phyloP scores from a whole-genome alignment of 2,329 filamentous ascomycete species.

The Massarina eburnea region DNA sequence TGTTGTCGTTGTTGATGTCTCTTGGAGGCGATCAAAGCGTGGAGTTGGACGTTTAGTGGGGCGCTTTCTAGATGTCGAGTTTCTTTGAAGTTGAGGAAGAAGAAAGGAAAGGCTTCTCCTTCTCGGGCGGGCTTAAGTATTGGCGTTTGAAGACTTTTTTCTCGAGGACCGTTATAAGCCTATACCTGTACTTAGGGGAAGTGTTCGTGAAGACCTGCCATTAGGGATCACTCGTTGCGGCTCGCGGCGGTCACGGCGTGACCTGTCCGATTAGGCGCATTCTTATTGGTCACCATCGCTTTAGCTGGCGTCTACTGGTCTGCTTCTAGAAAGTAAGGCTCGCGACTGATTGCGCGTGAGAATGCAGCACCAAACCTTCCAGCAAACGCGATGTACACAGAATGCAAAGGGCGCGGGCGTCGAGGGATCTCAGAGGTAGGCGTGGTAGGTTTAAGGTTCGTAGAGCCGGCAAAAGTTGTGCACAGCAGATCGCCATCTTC shows the following conservation, averaged over 20 bases:
- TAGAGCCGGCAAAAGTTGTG: slow-evolving; percentile 4
- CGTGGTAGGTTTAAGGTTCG: neutral
- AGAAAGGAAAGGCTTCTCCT: neutral
- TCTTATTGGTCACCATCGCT: neutral
- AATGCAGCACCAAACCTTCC: neutral
- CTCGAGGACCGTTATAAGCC: slow-evolving; percentile 10
- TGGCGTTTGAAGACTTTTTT: slow-evolving; percentile 5
- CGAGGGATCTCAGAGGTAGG: neutral
- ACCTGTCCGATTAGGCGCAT: neutral
- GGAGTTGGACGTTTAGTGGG: slow-evolving; percentile 6
- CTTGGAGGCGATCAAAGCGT: slow-evolving; percentile 1
- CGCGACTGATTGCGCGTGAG: slow-evolving; percentile 1
- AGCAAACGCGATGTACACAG: neutral
- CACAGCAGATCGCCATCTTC: neutral
- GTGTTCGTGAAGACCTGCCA: slow-evolving; percentile 12
- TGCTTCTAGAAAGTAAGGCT: slow-evolving; percentile 1
- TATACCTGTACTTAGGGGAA: slow-evolving; percentile 14
- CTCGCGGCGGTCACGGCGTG: slow-evolving; percentile 8
- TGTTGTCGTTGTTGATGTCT: neutral
- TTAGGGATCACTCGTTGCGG: slow-evolving; percentile 8
- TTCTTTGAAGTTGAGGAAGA: slow-evolving; percentile 1
- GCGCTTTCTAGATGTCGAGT: neutral
- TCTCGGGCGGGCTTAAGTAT: neutral
- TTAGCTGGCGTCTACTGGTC: too few species aligned
- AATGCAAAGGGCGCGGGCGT: neutral